phyloP scores from a whole-genome alignment of 2,329 filamentous ascomycete species.

The Penicillium sp. region DNA sequence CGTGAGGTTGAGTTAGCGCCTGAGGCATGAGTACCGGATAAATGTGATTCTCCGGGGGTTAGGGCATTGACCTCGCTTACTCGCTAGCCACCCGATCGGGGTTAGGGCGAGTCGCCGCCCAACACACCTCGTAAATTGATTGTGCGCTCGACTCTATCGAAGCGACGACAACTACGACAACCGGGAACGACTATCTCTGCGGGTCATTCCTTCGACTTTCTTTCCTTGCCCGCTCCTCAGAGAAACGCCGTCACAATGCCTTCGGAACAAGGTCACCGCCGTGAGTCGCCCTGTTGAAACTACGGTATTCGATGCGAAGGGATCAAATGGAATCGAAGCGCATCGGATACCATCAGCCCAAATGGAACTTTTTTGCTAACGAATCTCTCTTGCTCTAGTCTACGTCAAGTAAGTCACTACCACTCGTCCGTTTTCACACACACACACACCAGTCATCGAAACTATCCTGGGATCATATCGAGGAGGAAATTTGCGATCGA shows the following conservation, averaged over 20 bases:
- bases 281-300: conserved; percentile 57
- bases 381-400: conserved; percentile 54
- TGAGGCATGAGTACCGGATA: neutral
- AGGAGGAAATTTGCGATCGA: conserved; percentile 2
- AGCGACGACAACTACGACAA: conserved; percentile 45
- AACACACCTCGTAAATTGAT: conserved; percentile 41
- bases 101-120: conserved; percentile 24
- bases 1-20: neutral
- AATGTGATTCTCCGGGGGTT: conserved; percentile 14
- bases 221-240: conserved; percentile 43
- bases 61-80: conserved; percentile 34
- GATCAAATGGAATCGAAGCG: conserved; percentile 1
- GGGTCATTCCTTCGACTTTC: conserved; percentile 44
- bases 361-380: conserved; percentile 29
- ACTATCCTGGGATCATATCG: conserved; percentile 11
- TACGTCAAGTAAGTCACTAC: conserved; percentile 77
- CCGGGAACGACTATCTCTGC: conserved; percentile 39
- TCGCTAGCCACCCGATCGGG: conserved; percentile 38
- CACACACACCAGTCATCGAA: conserved; percentile 19
- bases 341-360: conserved; percentile 6
- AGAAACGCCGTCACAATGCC: conserved; percentile 68
- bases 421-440: conserved; percentile 20
- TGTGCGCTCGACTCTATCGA: conserved; percentile 39
- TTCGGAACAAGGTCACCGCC: conserved; percentile 83
- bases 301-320: conserved; percentile 14